phyloP scores from a whole-genome alignment of 2,329 filamentous ascomycete species.

The Coniella lustricola region DNA sequence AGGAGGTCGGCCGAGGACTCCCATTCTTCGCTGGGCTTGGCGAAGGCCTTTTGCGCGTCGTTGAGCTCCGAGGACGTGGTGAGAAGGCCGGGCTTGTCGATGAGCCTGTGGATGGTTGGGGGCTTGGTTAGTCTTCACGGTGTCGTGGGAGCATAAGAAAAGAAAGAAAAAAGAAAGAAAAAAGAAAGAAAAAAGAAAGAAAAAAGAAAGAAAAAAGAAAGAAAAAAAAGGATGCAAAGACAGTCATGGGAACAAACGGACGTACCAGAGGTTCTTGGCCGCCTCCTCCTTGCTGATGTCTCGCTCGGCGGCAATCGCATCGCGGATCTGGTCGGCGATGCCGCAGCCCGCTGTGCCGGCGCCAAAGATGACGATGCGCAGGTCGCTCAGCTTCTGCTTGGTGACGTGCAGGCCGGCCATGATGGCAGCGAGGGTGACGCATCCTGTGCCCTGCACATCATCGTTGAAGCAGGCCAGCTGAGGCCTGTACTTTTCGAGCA shows the following conservation, averaged over 20 bases:
- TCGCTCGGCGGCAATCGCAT: constrained; percentile 66
- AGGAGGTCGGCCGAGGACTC: constrained; percentile 50
- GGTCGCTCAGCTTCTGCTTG: constrained; percentile 57
- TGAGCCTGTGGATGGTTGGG: constrained; percentile 44
- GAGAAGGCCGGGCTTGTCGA: constrained; percentile 76
- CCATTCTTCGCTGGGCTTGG: constrained; percentile 60
- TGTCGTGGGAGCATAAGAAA: background rate
- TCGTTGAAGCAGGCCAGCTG: constrained; percentile 83
- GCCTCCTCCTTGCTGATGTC: constrained; percentile 66
- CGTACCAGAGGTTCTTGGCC: constrained; percentile 71
- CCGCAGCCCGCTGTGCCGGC: constrained; percentile 76
- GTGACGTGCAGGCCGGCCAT: constrained; percentile 68
- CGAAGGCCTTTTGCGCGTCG: constrained; percentile 61
- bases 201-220: background rate
- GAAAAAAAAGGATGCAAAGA: too few relatives aligned
- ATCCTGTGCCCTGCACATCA: constrained; percentile 83
- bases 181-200: background rate
- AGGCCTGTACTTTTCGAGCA: constrained; percentile 68
- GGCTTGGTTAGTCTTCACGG: background rate
- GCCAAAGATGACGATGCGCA: constrained; percentile 70
- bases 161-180: too few relatives aligned
- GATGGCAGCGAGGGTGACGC: constrained; percentile 77
- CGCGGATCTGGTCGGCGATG: constrained; percentile 77
- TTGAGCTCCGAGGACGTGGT: constrained; percentile 43
- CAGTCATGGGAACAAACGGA: constrained; percentile 13